Conservation (phyloP, 257 asterid species). For the Euphrasia confusa region DNA sequence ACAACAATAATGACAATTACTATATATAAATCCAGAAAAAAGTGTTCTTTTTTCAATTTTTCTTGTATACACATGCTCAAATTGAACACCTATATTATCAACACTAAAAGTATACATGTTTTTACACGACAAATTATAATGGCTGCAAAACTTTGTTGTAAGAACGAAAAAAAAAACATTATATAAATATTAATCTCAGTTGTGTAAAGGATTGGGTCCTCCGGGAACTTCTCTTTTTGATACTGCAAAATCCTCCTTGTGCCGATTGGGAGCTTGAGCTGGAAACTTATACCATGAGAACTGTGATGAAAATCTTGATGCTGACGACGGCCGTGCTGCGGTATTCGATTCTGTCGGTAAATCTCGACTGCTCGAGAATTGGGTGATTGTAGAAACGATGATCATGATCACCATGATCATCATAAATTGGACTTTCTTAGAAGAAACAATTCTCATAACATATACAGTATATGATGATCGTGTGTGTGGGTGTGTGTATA, state of each 20-base stretch:
- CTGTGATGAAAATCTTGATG: conserved; percentile 19
- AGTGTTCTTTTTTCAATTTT: too few species aligned
- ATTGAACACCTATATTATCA: conserved; percentile 2
- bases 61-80: conserved; percentile 22
- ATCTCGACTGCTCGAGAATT: conserved; percentile 24
- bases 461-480: background rate
- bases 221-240: conserved; percentile 27
- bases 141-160: conserved; percentile 5
- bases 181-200: background rate
- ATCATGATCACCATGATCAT: conserved; percentile 26
- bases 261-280: conserved; percentile 25
- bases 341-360: background rate
- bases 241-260: conserved; percentile 24
- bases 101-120: background rate
- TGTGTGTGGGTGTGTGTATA: too few species aligned
- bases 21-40: too few species aligned
- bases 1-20: background rate
- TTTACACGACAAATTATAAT: background rate
- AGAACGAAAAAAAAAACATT: background rate
- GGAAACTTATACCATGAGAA: conserved; percentile 29
- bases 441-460: conserved; percentile 25
- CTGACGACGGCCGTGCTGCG: background rate
- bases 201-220: conserved; percentile 9
- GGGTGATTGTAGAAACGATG: conserved; percentile 21
- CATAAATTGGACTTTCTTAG: conserved; percentile 14